These are phyloP conservation scores for Chaetomiaceae sp. DNA, from an alignment of 2,329 filamentous ascomycete species.

Conservation along the genomic window DNA sequence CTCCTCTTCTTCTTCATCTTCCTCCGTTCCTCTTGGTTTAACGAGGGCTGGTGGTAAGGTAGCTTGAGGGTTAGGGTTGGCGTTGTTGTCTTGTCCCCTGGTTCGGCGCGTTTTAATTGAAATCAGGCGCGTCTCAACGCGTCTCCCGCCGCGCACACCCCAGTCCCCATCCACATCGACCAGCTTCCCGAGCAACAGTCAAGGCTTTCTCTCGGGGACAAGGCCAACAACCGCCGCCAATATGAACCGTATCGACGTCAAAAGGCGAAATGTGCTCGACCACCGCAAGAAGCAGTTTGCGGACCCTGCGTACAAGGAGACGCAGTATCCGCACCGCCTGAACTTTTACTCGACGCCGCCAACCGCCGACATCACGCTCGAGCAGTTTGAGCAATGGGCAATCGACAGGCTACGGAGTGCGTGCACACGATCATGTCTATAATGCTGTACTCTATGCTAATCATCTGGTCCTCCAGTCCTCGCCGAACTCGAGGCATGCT, in stretches of 20 bases:
- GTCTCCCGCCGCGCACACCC: too few relatives aligned
- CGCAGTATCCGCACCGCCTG: slow-evolving; percentile 77
- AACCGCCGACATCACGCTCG: slow-evolving; percentile 89
- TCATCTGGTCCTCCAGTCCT: slow-evolving; percentile 52
- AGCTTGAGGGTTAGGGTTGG: slow-evolving; percentile 22
- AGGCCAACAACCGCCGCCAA: not conserved
- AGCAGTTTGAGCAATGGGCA: slow-evolving; percentile 98
- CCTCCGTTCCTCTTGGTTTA: too few relatives aligned
- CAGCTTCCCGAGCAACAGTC: not conserved
- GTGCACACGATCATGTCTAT: not conserved
- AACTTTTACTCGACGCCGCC: slow-evolving; percentile 90
- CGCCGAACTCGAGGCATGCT: slow-evolving; percentile 87
- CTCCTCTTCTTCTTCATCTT: too few relatives aligned
- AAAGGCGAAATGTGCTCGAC: slow-evolving; percentile 72
- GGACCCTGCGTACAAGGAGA: slow-evolving; percentile 67
- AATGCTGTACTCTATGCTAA: not conserved
- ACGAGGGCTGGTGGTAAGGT: too few relatives aligned
- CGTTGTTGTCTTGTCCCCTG: slow-evolving; percentile 12
- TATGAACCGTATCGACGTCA: slow-evolving; percentile 59
- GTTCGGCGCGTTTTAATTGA: slow-evolving; percentile 19
- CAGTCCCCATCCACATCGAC: slow-evolving; percentile 3
- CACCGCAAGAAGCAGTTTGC: slow-evolving; percentile 85
- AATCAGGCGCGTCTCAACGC: slow-evolving; percentile 24
- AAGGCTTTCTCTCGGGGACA: not conserved
- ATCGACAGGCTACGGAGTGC: slow-evolving; percentile 72